Base-by-base conservation (phyloP, 2,329 filamentous ascomycete genomes). In the Penicillium capsulatum region DNA sequence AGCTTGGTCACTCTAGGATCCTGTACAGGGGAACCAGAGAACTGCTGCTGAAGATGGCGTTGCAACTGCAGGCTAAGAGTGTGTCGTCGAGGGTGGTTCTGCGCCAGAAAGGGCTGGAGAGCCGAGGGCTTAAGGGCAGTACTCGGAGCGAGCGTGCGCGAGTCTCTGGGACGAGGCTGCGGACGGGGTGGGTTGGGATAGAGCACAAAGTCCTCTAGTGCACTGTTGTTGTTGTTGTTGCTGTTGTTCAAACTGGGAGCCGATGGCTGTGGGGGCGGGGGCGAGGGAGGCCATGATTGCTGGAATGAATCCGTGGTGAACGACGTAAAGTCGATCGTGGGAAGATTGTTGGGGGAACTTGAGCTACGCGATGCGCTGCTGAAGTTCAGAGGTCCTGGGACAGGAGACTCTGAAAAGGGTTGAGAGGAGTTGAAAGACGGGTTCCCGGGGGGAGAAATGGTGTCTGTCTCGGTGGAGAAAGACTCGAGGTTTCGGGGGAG, bases 231-330 rank as follows among this genome's bases (percentile, higher is more conserved):
- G 60, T 51, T 57, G 50, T 40, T 56, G 59, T 46, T 54, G 54
- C 48, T 55, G 57, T 51, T 55, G 57, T 52, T 61, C 55, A 50
- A 48, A 57, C 54, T 54, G 51, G 59, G 56, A 64, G 66, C 65
- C 66, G 54, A 58, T 50, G 67, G 67, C 67, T 66, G 65, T 50
- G 55, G 51, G 39, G 57, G 59, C 54, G 64, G 67, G 60, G 65
- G 65, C 60, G 66, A 58, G 59, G 67, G 59, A 63, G 64, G 68
- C 68, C 69, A 72, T 72, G 58, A 16, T 69, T 67, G 61, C 65
- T 67, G 66, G 51, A 59, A 58, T 55, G 62, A 59, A 70, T 72
- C 68, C 69, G 69, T 71, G 62, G 55, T 69, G 69, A 69, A 70
- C 64, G 69, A 69, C 65, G 60, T 61, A 35, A 63, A 40, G 67